Percentiles rank a stretch among this genome's conserved stretches.
These are phyloP conservation scores for Colletotrichum sublineola DNA, from an alignment of 2,329 filamentous ascomycete genomes.

Conservation along the genomic window DNA sequence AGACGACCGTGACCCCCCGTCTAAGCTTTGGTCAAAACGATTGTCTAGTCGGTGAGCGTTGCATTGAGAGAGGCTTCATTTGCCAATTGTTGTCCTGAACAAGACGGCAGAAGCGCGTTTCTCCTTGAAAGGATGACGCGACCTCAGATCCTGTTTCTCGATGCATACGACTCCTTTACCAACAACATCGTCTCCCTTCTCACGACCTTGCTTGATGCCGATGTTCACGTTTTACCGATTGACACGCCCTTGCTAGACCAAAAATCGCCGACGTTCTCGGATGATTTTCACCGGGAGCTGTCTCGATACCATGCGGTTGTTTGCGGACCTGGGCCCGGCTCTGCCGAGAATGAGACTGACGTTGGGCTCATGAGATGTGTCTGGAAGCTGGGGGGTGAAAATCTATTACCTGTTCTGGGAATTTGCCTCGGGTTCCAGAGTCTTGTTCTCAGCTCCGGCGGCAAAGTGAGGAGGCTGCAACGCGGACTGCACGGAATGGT, in stretches of 20 bases:
- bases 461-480: slow-evolving; percentile 73
- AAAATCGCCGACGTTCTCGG: slow-evolving; percentile 56
- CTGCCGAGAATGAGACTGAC: slow-evolving; percentile 78
- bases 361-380: slow-evolving; percentile 85
- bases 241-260: slow-evolving; percentile 68
- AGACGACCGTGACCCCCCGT: slow-evolving; percentile 10
- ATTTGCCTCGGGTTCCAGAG: slow-evolving; percentile 94
- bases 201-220: slow-evolving; percentile 74
- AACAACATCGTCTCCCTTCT: slow-evolving; percentile 93
- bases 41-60: slow-evolving; percentile 20
- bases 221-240: slow-evolving; percentile 80
- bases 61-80: slow-evolving; percentile 15
- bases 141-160: slow-evolving; percentile 83
- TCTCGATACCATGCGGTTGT: slow-evolving; percentile 84
- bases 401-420: slow-evolving; percentile 82
- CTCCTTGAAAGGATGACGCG: slow-evolving; percentile 46
- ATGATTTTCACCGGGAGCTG: slow-evolving; percentile 64
- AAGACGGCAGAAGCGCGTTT: slow-evolving; percentile 8
- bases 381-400: slow-evolving; percentile 74
- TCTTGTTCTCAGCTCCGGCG: slow-evolving; percentile 77
- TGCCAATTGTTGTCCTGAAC: not conserved
- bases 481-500: slow-evolving; percentile 88
- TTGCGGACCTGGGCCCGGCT: slow-evolving; percentile 90
- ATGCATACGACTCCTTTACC: slow-evolving; percentile 97
- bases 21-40: slow-evolving; percentile 20